A percentile compares a stretch with the other conserved stretches of the same genome.
These are phyloP conservation scores for Penicillium sclerotiorum DNA, from an alignment of 2,329 filamentous ascomycete species.

Conservation along the genomic window DNA sequence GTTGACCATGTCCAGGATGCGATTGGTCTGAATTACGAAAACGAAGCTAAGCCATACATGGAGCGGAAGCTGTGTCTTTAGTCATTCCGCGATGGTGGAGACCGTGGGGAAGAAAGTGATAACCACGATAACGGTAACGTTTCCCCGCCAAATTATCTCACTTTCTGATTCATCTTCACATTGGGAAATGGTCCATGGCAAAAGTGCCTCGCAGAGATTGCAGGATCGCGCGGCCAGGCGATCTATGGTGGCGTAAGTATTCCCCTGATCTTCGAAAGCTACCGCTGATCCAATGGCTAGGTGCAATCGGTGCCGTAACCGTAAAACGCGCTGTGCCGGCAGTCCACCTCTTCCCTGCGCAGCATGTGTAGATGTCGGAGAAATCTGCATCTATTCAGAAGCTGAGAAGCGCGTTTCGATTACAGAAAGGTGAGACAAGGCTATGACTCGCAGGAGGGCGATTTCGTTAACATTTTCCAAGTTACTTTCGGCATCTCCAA, in stretches of 20 bases:
- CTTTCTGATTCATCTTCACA: neutral
- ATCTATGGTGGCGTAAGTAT: slow-evolving; percentile 33
- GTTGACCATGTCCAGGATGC: too few species aligned
- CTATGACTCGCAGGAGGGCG: neutral
- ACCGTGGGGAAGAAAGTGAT: slow-evolving; percentile 3
- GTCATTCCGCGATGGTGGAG: too few species aligned
- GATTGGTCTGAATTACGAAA: too few species aligned
- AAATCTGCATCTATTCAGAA: slow-evolving; percentile 39
- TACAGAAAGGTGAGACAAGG: slow-evolving; percentile 35
- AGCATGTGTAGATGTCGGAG: slow-evolving; percentile 35
- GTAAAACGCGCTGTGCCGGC: slow-evolving; percentile 41
- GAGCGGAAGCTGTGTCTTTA: too few species aligned
- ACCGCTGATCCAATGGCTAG: slow-evolving; percentile 16
- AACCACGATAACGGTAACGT: neutral
- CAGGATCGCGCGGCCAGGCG: slow-evolving; percentile 25
- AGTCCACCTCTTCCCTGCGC: slow-evolving; percentile 39
- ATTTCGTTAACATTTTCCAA: slow-evolving; percentile 9
- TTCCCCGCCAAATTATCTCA: neutral
- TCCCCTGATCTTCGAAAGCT: too few species aligned
- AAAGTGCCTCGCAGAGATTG: slow-evolving; percentile 17
- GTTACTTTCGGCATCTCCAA: slow-evolving; percentile 38
- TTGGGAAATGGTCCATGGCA: slow-evolving; percentile 19
- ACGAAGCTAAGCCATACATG: too few species aligned
- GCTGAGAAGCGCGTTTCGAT: slow-evolving; percentile 40
- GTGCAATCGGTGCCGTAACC: slow-evolving; percentile 41